Conservation (phyloP, 2,329 filamentous ascomycete genomes). For the Trichoderma sp. region DNA sequence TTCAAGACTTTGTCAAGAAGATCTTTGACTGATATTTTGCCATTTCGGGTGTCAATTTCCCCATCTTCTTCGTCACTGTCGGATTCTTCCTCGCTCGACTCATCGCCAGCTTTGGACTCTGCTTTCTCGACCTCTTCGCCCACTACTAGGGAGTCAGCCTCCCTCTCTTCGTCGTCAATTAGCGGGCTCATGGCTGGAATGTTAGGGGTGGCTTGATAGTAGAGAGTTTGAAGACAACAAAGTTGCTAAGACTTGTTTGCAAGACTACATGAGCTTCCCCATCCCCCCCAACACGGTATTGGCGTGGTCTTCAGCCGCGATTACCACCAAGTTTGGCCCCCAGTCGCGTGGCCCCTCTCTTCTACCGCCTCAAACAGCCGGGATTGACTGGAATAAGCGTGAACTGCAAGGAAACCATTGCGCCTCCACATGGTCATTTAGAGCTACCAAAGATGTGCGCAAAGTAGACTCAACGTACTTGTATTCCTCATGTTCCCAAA, state of each 20-base stretch:
- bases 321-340: constrained; percentile 19
- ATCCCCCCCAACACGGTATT: neutral
- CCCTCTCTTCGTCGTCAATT: constrained; percentile 22
- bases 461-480: constrained; percentile 11
- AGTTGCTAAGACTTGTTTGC: neutral
- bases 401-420: neutral
- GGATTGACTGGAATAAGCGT: constrained; percentile 3
- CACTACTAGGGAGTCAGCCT: neutral
- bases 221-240: neutral
- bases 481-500: neutral
- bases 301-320: constrained; percentile 5
- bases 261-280: neutral
- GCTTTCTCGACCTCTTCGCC: constrained; percentile 25
- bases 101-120: constrained; percentile 25
- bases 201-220: neutral
- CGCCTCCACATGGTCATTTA: constrained; percentile 16
- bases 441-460: neutral
- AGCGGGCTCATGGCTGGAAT: constrained; percentile 10
- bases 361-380: constrained; percentile 7
- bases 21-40: constrained; percentile 22
- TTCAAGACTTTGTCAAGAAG: constrained; percentile 21
- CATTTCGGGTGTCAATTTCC: neutral
- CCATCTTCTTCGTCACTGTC: constrained; percentile 29
- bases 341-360: constrained; percentile 6
- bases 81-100: constrained; percentile 28